phyloP scores from a whole-genome alignment of 768 basidiomycete genomes.

The Jaapia argillacea region DNA sequence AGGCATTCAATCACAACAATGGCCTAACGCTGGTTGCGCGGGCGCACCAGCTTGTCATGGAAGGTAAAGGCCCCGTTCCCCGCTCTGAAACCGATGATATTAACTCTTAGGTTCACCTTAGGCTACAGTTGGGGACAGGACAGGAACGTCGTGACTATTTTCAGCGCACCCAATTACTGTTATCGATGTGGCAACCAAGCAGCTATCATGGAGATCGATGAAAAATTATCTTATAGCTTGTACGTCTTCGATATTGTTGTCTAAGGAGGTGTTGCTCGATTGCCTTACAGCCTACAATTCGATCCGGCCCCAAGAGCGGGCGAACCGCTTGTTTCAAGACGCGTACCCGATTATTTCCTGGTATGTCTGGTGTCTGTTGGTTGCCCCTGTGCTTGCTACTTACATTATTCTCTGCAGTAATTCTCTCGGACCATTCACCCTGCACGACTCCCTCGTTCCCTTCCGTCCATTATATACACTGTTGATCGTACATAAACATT shows the following conservation, averaged over 20 bases:
- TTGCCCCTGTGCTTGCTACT: no score
- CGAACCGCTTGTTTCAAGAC: conserved; percentile 93
- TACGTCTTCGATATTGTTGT: conserved; percentile 26
- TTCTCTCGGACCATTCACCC: no score
- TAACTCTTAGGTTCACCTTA: conserved; percentile 16
- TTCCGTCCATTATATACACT: no score
- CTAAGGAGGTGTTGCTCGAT: conserved; percentile 5
- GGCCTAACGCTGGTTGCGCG: conserved; percentile 92
- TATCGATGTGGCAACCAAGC: conserved; percentile 99
- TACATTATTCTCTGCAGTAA: no score
- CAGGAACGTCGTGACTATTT: conserved; percentile 98
- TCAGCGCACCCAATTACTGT: conserved; percentile 99
- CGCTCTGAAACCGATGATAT: neutral
- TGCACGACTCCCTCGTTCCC: no score
- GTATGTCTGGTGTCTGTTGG: no score
- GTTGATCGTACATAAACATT: no score
- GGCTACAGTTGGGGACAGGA: conserved; percentile 98
- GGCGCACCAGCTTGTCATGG: conserved; percentile 95
- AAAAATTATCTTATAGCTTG: conserved; percentile 94
- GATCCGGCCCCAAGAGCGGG: conserved; percentile 98
- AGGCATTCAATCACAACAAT: conserved; percentile 99
- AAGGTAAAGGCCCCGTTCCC: conserved; percentile 46
- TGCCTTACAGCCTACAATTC: conserved; percentile 80
- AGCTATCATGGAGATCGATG: conserved; percentile 99
- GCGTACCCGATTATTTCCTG: conserved; percentile 91